Conservation (phyloP, 1,139 yeast genomes). For the Petasospora rhodanensis region DNA sequence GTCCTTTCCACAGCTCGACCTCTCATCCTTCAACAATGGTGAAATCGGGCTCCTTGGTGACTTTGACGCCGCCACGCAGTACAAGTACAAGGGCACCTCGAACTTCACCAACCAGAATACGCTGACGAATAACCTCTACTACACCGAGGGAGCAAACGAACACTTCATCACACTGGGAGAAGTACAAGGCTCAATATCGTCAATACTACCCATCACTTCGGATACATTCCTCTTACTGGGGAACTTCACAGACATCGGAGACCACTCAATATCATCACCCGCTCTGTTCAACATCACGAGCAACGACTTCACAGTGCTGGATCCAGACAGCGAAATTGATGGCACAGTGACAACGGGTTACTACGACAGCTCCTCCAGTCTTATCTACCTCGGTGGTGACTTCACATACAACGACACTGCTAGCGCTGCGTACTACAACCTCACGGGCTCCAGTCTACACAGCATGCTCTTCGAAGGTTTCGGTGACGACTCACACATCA, state of each 20-base stretch:
- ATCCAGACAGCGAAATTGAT: slow-evolving; percentile 30
- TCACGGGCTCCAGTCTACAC: slow-evolving; percentile 36
- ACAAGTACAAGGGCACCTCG: slow-evolving; percentile 49
- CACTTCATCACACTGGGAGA: slow-evolving; percentile 33
- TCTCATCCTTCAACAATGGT: slow-evolving; percentile 31
- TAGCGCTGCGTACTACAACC: slow-evolving; percentile 67
- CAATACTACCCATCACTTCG: slow-evolving; percentile 27
- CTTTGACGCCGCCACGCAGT: slow-evolving; percentile 57
- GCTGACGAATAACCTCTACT: slow-evolving; percentile 20
- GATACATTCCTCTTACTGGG: slow-evolving; percentile 40
- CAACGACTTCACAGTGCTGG: slow-evolving; percentile 39
- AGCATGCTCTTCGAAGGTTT: slow-evolving; percentile 77
- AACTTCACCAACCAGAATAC: slow-evolving; percentile 31
- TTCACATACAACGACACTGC: slow-evolving; percentile 51
- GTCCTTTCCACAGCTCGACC: slow-evolving; percentile 19
- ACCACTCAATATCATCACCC: slow-evolving; percentile 42
- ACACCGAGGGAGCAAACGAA: slow-evolving; percentile 34
- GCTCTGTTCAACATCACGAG: slow-evolving; percentile 49
- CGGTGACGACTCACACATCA: slow-evolving; percentile 52
- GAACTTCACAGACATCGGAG: slow-evolving; percentile 41
- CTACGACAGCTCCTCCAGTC: slow-evolving; percentile 41
- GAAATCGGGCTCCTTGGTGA: slow-evolving; percentile 61
- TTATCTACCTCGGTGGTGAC: slow-evolving; percentile 79
- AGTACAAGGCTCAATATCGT: slow-evolving; percentile 24
- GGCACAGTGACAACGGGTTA: slow-evolving; percentile 55